Conservation (phyloP, 2,329 filamentous ascomycete genomes). For the Massarina eburnea region DNA sequence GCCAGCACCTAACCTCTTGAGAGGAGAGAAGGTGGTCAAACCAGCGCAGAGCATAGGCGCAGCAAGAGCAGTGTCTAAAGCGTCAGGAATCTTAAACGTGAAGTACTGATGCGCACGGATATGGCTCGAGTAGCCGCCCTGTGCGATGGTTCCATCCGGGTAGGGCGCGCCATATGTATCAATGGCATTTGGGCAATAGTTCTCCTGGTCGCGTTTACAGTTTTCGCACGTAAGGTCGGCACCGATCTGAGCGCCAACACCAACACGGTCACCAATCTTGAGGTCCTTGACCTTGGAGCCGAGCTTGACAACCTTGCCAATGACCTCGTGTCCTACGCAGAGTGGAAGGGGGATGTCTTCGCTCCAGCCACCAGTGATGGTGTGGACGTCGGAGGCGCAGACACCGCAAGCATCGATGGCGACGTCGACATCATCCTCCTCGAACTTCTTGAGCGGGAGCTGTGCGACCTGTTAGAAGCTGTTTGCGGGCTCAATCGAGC, state of each 20-base stretch:
- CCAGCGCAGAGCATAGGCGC: slow-evolving; percentile 86
- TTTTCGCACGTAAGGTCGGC: slow-evolving; percentile 53
- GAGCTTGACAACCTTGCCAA: slow-evolving; percentile 53
- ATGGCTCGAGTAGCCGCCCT: slow-evolving; percentile 69
- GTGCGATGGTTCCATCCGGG: slow-evolving; percentile 62
- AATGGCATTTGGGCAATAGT: slow-evolving; percentile 54
- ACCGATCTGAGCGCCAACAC: slow-evolving; percentile 54
- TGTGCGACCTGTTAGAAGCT: slow-evolving; percentile 40
- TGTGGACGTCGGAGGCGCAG: slow-evolving; percentile 53
- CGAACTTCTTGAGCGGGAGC: slow-evolving; percentile 83
- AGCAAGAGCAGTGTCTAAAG: slow-evolving; percentile 60
- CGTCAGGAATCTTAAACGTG: slow-evolving; percentile 74
- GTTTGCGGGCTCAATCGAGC: not conserved
- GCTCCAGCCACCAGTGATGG: slow-evolving; percentile 63
- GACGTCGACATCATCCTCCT: slow-evolving; percentile 83
- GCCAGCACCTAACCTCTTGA: slow-evolving; percentile 73
- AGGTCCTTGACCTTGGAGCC: slow-evolving; percentile 53
- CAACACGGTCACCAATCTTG: slow-evolving; percentile 51
- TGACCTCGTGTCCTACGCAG: slow-evolving; percentile 66
- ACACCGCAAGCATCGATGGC: slow-evolving; percentile 68
- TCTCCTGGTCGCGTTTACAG: slow-evolving; percentile 56
- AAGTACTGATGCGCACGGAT: slow-evolving; percentile 77
- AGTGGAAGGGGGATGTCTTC: slow-evolving; percentile 62
- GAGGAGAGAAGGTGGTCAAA: slow-evolving; percentile 75
- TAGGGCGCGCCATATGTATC: slow-evolving; percentile 55